phyloP scores from a whole-genome alignment of 345 rosid genomes.

The Jatropha curcas region DNA sequence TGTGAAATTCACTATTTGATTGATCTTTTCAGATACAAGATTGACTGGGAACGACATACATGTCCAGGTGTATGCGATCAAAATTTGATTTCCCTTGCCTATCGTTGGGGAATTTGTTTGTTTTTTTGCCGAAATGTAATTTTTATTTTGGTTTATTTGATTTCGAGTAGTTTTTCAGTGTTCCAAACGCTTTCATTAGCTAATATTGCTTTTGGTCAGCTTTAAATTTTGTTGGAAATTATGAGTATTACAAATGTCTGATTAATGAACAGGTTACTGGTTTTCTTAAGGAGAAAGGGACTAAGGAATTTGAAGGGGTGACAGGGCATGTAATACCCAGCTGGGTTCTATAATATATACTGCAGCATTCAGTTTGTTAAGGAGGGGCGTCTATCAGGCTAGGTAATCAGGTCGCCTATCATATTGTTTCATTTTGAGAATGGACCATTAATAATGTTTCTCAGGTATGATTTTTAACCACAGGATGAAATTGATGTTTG shows the following conservation, averaged over 20 bases:
- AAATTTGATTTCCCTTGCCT: no score
- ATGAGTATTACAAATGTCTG: conserved; percentile 12
- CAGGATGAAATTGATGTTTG: not conserved
- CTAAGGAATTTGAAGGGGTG: conserved; percentile 86
- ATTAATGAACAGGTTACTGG: conserved; percentile 63
- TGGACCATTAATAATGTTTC: not conserved
- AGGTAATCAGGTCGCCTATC: no score
- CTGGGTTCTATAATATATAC: conserved; percentile 89
- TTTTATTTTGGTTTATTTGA: no score
- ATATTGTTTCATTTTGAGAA: no score
- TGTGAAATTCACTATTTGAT: no score
- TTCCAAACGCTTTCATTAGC: no score
- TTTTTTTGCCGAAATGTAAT: no score
- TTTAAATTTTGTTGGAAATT: conserved; percentile 10
- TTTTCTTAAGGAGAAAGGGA: conserved; percentile 91
- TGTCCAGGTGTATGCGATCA: no score
- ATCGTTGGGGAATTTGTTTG: no score
- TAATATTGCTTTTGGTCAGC: conserved; percentile 7
- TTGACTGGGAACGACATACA: no score
- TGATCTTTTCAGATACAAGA: no score
- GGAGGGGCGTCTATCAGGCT: conserved; percentile 70
- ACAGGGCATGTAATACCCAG: conserved; percentile 94
- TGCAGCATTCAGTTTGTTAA: conserved; percentile 70
- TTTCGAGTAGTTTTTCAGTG: no score
- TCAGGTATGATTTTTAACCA: not conserved